Evolutionary conservation across 2,329 filamentous ascomycete species (phyloP).

Genomic region (Magnaporthales sp.): DNA sequence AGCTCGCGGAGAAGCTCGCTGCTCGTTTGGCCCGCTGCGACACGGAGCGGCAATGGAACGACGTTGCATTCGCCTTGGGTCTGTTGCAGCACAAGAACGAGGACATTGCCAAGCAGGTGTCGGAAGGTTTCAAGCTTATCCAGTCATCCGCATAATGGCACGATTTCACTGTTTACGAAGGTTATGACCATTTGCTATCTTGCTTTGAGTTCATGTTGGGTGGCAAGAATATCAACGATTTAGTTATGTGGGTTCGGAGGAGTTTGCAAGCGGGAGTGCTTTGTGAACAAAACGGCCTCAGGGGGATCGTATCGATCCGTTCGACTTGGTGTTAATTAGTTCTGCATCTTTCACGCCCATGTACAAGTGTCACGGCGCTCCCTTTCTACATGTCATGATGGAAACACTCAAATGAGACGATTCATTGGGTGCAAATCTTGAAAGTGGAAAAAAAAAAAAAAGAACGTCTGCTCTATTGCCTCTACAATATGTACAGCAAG

Average conservation of each 20-base stretch:
- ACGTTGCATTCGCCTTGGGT: slow-evolving; percentile 87
- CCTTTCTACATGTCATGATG: background rate
- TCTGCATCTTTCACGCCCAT: background rate
- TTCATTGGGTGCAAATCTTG: too few species aligned
- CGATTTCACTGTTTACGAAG: slow-evolving; percentile 2
- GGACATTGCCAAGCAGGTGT: slow-evolving; percentile 69
- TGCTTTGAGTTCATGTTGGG: background rate
- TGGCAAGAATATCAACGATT: background rate
- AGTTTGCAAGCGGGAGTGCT: background rate
- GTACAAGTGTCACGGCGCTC: background rate
- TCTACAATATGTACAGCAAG: background rate
- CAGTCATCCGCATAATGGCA: slow-evolving; percentile 44
- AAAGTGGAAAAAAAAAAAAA: background rate
- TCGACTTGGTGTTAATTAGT: background rate
- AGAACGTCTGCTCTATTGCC: background rate
- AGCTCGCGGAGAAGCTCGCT: slow-evolving; percentile 86
- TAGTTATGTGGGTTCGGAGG: too few species aligned
- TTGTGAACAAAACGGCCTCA: background rate
- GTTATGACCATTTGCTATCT: background rate
- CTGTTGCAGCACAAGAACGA: slow-evolving; percentile 89
- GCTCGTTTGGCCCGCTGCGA: slow-evolving; percentile 79
- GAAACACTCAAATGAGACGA: too few species aligned
- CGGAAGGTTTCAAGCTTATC: slow-evolving; percentile 68
- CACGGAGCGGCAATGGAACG: slow-evolving; percentile 92
- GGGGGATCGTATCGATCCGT: background rate